Evolutionary conservation across 139 green algal species (phyloP).

Genomic region (Chlorella vulgaris): DNA sequence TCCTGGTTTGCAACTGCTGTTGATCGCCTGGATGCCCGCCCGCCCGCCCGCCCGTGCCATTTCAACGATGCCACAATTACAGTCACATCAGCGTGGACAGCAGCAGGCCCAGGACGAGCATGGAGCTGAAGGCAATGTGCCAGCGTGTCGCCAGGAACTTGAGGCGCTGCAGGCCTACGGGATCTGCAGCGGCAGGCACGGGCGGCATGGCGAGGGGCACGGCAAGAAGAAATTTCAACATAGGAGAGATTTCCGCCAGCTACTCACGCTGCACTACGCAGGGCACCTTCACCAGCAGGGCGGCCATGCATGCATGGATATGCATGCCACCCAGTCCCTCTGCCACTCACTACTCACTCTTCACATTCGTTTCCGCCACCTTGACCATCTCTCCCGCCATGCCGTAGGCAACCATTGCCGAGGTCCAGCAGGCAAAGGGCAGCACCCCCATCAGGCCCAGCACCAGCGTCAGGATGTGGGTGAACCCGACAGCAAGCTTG

Average conservation of each 20-base stretch:
- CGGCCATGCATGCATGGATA: too few relatives aligned
- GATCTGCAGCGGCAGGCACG: slow-evolving; percentile 12
- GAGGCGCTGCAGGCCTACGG: slow-evolving; percentile 28
- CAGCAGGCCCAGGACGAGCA: slow-evolving; percentile 40
- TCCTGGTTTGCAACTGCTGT: too few relatives aligned
- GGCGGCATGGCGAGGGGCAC: too few relatives aligned
- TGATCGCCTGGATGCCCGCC: too few relatives aligned
- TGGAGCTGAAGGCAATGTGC: slow-evolving; percentile 47
- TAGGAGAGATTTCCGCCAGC: background rate
- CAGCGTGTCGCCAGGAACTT: slow-evolving; percentile 48
- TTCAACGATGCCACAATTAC: too few relatives aligned
- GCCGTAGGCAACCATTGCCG: slow-evolving; percentile 41
- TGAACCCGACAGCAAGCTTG: slow-evolving; percentile 38
- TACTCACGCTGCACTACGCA: background rate
- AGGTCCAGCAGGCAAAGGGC: slow-evolving; percentile 42
- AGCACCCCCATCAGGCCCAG: slow-evolving; percentile 35
- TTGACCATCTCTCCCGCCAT: slow-evolving; percentile 45
- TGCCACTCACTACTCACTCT: slow-evolving; percentile 1
- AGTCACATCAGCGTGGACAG: slow-evolving; percentile 41
- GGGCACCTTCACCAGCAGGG: too few relatives aligned
- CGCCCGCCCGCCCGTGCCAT: too few relatives aligned
- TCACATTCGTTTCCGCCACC: slow-evolving; percentile 27
- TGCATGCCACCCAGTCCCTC: too few relatives aligned
- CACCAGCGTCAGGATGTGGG: slow-evolving; percentile 29
- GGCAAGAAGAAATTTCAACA: background rate